phyloP scores from a whole-genome alignment of 169 alveolate species.

The Plasmodium fragile region DNA sequence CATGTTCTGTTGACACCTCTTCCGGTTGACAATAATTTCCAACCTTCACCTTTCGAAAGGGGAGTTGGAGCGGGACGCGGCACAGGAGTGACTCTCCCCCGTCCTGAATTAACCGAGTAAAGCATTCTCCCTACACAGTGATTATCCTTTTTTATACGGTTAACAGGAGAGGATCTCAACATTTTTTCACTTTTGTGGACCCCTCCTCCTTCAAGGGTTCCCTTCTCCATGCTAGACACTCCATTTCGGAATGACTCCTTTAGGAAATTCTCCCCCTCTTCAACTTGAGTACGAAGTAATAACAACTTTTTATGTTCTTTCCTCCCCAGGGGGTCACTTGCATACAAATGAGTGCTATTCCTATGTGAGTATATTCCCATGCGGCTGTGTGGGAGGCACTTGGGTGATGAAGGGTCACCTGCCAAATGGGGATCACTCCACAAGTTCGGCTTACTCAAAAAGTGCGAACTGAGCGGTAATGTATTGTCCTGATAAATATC shows the following conservation, averaged over 20 bases:
- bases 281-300: neutral
- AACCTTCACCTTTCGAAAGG: neutral
- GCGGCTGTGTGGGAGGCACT: neutral
- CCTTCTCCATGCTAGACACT: neutral
- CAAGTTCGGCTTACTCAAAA: neutral
- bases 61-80: neutral
- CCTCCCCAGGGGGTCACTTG: neutral
- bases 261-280: neutral
- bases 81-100: conserved; percentile 12
- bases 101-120: neutral
- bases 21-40: neutral
- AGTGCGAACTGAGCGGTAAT: neutral
- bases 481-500: conserved; percentile 15
- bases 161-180: neutral
- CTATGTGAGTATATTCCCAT: neutral
- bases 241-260: conserved; percentile 1
- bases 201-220: conserved; percentile 7
- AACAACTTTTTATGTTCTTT: conserved; percentile 1
- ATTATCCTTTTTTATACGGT: neutral
- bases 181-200: neutral
- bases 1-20: neutral
- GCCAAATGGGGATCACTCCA: neutral
- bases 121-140: conserved; percentile 3
- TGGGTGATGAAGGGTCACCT: neutral
- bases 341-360: too few relatives aligned